A percentile compares a stretch with the other conserved stretches of the same genome.
Evolutionary conservation across 345 rosid genomes (phyloP).

Genomic region (Corchorus olitorius): DNA sequence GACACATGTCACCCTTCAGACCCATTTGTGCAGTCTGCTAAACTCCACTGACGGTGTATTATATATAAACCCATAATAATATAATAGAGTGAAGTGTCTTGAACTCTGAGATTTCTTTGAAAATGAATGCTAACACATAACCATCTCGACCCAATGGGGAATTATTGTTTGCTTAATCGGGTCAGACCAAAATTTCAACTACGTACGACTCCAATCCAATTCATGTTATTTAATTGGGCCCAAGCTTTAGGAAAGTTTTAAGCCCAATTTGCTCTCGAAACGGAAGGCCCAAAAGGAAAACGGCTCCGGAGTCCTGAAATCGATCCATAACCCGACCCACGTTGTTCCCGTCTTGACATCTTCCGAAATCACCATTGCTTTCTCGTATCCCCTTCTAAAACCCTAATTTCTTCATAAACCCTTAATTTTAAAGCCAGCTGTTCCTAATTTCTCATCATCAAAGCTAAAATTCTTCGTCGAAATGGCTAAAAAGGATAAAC

Average conservation of each 20-base stretch:
- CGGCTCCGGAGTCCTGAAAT: background rate
- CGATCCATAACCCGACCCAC: background rate
- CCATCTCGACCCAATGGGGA: no score
- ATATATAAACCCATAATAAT: no score
- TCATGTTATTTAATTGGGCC: background rate
- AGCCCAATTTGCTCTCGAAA: background rate
- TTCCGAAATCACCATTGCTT: background rate
- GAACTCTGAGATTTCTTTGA: no score
- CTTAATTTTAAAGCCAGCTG: background rate
- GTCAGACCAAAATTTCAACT: no score
- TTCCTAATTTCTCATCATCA: background rate
- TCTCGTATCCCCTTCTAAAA: constrained; percentile 1
- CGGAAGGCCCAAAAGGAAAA: background rate
- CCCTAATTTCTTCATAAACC: constrained; percentile 1
- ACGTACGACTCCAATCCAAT: background rate
- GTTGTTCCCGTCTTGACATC: background rate
- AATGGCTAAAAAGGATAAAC: constrained; percentile 11
- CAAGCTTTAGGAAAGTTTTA: background rate
- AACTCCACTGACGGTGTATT: no score
- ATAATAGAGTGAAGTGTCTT: no score
- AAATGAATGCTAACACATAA: no score
- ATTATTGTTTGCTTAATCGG: no score
- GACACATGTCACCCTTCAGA: no score
- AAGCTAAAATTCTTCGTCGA: background rate
- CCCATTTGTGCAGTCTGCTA: no score